Base-by-base conservation (phyloP, 1,284 basidiomycete species). In the Melampsora occidentalis region DNA sequence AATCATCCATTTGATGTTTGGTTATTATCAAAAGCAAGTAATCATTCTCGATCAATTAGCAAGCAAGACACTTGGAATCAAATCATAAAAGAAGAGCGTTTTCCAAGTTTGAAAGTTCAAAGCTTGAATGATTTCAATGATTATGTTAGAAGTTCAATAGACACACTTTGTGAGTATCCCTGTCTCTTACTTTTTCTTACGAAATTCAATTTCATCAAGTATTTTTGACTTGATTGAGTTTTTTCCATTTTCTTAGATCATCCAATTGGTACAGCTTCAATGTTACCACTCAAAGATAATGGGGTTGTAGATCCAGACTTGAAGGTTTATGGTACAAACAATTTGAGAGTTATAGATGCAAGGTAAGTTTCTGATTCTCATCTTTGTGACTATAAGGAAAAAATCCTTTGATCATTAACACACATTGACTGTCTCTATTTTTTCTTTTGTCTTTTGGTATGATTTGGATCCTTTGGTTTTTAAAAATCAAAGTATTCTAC, bases 241-340 rank as follows among this genome's bases (percentile, higher is more conserved):
- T 53, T 53, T 20, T 9, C 9, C 6, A n/a, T 12, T 53, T 53
- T 16, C 6, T 53, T 25, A 63, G 61, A 63, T 63, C 82, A 82
- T 79, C 81, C 82, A 16, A 80, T 81, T 75, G 88, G 88, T 79
- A 85, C 84, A 77, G 84, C 81, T 53, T 88, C 90, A 25, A 91
- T 91, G 91, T 90, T 91, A 81, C 90, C 90, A 22, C 85, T 88
- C 66, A 86, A 87, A 78, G 83, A 90, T 82, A 91, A 90, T 64
- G 91, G 91, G 81, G 90, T 92, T 42, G 88, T 92, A 79, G 90
- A 91, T 83, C 84, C 84, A 31, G 86, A 88, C 77, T 85, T 91
- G 78, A 89, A 86, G 81, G 91, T 93, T 68, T 90, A 88, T 82
- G 90, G 90, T 71, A 89, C 89, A 6, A 81, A 86, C 81, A 90